Conservation (phyloP, 2,329 filamentous ascomycete species). For the Calonectria pseudoreteaudii region DNA sequence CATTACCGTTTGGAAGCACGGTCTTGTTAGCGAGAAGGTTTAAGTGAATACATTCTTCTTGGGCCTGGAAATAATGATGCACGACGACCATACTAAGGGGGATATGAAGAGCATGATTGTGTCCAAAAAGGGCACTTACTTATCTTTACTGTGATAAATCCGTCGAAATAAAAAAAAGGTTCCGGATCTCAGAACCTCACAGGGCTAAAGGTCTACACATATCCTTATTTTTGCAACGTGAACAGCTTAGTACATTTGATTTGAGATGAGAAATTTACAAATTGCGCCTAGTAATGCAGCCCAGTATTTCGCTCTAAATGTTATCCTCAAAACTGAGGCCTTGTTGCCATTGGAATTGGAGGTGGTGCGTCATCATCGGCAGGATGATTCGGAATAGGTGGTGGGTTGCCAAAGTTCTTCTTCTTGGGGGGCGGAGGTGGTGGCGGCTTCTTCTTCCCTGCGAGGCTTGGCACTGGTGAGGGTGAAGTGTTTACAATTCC, state of each 20-base stretch:
- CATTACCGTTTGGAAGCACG: constrained; percentile 95
- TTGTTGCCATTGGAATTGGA: constrained; percentile 64
- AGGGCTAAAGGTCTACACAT: neutral
- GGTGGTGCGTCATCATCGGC: constrained; percentile 55
- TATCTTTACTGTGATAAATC: constrained; percentile 30
- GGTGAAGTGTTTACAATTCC: constrained; percentile 6
- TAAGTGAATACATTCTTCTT: constrained; percentile 60
- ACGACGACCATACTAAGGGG: constrained; percentile 32
- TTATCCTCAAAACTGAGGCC: constrained; percentile 56
- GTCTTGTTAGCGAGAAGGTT: constrained; percentile 89
- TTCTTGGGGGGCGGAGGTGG: constrained; percentile 66
- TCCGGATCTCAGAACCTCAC: constrained; percentile 27
- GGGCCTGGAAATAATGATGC: constrained; percentile 30
- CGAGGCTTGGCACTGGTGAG: constrained; percentile 32
- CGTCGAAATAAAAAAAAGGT: constrained; percentile 36
- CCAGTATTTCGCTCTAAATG: neutral
- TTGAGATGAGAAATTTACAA: neutral
- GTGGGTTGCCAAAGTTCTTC: constrained; percentile 53
- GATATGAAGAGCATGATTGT: constrained; percentile 28
- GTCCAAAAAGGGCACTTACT: constrained; percentile 31
- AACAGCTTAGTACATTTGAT: neutral
- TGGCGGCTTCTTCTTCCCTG: constrained; percentile 65
- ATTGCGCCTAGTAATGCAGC: constrained; percentile 29
- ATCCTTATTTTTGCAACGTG: neutral
- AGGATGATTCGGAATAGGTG: constrained; percentile 18